phyloP scores from a whole-genome alignment of 116 monocot genomes.

The Phalaenopsis hybrid region DNA sequence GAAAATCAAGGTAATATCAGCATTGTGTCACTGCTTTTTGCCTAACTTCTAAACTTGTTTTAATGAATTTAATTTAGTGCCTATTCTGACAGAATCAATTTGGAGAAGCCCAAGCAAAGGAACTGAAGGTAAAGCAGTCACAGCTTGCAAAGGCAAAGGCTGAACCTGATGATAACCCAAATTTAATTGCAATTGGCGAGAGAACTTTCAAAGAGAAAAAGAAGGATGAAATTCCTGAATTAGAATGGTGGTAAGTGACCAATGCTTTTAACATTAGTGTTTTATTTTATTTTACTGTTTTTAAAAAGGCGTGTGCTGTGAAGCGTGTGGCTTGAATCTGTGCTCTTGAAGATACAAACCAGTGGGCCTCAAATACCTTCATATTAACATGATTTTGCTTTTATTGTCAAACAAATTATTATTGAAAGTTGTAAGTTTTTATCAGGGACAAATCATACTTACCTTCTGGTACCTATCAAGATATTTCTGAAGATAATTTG shows the following conservation, averaged over 20 bases:
- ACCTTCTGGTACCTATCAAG: slow-evolving; percentile 36
- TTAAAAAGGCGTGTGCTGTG: neutral
- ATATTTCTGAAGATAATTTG: slow-evolving; percentile 33
- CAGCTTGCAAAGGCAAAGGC: slow-evolving; percentile 91
- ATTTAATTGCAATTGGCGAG: slow-evolving; percentile 66
- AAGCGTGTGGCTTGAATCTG: neutral
- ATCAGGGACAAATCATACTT: slow-evolving; percentile 68
- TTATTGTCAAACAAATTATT: slow-evolving; percentile 9
- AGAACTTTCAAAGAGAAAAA: slow-evolving; percentile 60
- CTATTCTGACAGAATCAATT: slow-evolving; percentile 67
- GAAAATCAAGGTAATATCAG: slow-evolving; percentile 66
- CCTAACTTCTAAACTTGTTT: neutral
- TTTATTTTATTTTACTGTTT: neutral
- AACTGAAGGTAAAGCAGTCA: slow-evolving; percentile 77
- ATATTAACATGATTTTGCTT: neutral
- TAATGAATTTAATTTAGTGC: neutral
- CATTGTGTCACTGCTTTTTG: neutral
- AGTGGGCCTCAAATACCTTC: too few species aligned
- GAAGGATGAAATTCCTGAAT: slow-evolving; percentile 75
- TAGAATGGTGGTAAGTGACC: slow-evolving; percentile 76
- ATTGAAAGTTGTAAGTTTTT: slow-evolving; percentile 5
- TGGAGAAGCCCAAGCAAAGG: slow-evolving; percentile 94
- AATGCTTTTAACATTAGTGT: neutral
- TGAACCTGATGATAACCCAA: slow-evolving; percentile 84
- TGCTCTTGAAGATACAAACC: too few species aligned